Conservation (phyloP, 2,329 filamentous ascomycete genomes). For the Penicillium corylophilum region DNA sequence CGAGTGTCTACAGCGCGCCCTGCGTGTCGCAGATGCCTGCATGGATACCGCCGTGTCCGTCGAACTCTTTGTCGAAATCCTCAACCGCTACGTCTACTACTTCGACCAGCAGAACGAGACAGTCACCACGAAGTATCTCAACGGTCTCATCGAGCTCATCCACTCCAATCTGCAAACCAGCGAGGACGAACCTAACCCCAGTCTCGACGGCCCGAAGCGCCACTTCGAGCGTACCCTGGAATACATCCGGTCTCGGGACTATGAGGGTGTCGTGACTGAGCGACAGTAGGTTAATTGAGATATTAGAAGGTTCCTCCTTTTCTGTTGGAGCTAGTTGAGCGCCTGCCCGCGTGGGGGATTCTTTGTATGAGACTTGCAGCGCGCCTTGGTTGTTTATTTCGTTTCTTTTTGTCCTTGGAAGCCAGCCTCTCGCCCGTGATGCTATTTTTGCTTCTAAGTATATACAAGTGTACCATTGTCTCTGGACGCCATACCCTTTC, state of each 20-base stretch:
- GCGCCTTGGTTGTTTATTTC: neutral
- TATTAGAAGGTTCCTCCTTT: neutral
- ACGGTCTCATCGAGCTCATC: conserved; percentile 96
- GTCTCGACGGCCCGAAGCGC: conserved; percentile 83
- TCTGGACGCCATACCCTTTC: conserved; percentile 24
- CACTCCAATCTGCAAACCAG: conserved; percentile 91
- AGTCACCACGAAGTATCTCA: conserved; percentile 96
- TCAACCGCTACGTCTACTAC: conserved; percentile 98
- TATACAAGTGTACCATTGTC: conserved; percentile 31
- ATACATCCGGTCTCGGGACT: conserved; percentile 87
- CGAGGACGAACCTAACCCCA: conserved; percentile 63
- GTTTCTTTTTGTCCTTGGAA: conserved; percentile 9
- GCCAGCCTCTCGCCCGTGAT: conserved; percentile 13
- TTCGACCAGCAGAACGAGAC: conserved; percentile 99
- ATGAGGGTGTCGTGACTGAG: conserved; percentile 82
- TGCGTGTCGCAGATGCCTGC: conserved; percentile 95
- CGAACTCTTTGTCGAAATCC: conserved; percentile 95
- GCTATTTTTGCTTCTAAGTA: conserved; percentile 18
- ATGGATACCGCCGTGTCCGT: conserved; percentile 98
- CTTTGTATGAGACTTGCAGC: conserved; percentile 10
- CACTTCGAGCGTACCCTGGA: conserved; percentile 95
- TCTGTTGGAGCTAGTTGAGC: neutral
- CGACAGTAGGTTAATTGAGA: conserved; percentile 40
- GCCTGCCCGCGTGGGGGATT: neutral
- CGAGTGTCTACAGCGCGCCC: conserved; percentile 90